Conservation (phyloP, 2,329 filamentous ascomycete species). For the Tolypocladium ovalisporum region DNA sequence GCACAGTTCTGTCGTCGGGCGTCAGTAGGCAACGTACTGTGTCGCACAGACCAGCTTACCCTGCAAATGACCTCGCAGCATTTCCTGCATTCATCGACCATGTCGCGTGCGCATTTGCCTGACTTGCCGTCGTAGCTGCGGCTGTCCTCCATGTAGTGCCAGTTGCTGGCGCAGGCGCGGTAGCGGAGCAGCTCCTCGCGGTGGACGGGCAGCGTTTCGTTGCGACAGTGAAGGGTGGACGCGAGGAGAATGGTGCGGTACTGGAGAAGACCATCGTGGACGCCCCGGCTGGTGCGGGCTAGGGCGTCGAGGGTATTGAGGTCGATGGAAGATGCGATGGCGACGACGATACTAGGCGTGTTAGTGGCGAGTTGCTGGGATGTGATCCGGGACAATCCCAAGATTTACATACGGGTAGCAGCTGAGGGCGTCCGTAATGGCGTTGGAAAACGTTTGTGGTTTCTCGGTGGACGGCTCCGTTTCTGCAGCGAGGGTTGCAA, state of each 20-base stretch:
- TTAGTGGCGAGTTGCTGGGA: background rate
- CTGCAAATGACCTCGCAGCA: slow-evolving; percentile 73
- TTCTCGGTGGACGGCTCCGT: background rate
- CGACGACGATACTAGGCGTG: slow-evolving; percentile 56
- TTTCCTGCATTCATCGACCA: slow-evolving; percentile 73
- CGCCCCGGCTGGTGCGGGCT: slow-evolving; percentile 68
- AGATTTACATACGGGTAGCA: slow-evolving; percentile 22
- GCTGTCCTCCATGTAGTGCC: slow-evolving; percentile 48
- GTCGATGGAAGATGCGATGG: slow-evolving; percentile 69
- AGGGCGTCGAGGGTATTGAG: slow-evolving; percentile 79
- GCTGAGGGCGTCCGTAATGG: slow-evolving; percentile 19
- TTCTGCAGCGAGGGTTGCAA: background rate
- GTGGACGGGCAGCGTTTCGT: slow-evolving; percentile 50
- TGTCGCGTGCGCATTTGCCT: slow-evolving; percentile 72
- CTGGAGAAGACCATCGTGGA: slow-evolving; percentile 67
- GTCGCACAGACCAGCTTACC: slow-evolving; percentile 37
- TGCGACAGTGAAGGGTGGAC: slow-evolving; percentile 69
- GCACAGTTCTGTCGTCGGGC: slow-evolving; percentile 64
- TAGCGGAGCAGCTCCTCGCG: slow-evolving; percentile 46
- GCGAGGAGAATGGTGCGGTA: slow-evolving; percentile 63
- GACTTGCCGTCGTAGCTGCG: slow-evolving; percentile 53
- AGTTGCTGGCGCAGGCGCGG: slow-evolving; percentile 44
- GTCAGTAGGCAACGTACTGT: slow-evolving; percentile 3
- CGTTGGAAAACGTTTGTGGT: slow-evolving; percentile 4
- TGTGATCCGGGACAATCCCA: background rate